Conservation (phyloP, 2,329 filamentous ascomycete genomes). For the Fusarium sp. region DNA sequence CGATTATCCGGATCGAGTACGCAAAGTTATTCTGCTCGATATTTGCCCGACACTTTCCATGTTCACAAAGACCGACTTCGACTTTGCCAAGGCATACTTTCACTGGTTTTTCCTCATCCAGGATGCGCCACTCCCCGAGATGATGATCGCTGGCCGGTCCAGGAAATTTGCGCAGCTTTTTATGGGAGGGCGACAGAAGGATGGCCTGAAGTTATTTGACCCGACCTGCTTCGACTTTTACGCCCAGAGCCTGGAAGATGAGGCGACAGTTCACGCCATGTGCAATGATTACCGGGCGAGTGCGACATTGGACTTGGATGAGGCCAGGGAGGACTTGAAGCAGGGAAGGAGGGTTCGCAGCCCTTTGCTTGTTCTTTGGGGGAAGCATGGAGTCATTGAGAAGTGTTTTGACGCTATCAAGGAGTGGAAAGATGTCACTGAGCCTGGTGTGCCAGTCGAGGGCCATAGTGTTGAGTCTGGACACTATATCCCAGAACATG, state of each 20-base stretch:
- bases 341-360: constrained; percentile 57
- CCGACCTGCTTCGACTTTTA: constrained; percentile 55
- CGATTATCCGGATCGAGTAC: constrained; percentile 55
- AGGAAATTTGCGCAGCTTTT: constrained; percentile 56
- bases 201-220: constrained; percentile 50
- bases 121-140: constrained; percentile 61
- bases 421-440: constrained; percentile 63
- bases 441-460: constrained; percentile 48
- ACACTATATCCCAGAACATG: constrained; percentile 64
- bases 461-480: constrained; percentile 59
- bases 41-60: constrained; percentile 67
- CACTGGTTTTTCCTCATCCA: constrained; percentile 72
- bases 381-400: constrained; percentile 60
- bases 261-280: constrained; percentile 57
- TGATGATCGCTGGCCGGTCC: constrained; percentile 54
- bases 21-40: constrained; percentile 60
- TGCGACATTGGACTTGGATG: constrained; percentile 63
- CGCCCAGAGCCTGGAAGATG: constrained; percentile 54
- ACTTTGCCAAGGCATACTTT: constrained; percentile 63
- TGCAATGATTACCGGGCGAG: constrained; percentile 69
- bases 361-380: constrained; percentile 64
- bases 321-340: constrained; percentile 58
- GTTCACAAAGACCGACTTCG: constrained; percentile 57
- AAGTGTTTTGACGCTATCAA: constrained; percentile 59
- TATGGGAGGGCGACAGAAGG: constrained; percentile 54